Percentiles rank a stretch among this genome's conserved stretches.
Conservation (phyloP, 495 filamentous ascomycete genomes). For the Penicillium cinerascens region DNA sequence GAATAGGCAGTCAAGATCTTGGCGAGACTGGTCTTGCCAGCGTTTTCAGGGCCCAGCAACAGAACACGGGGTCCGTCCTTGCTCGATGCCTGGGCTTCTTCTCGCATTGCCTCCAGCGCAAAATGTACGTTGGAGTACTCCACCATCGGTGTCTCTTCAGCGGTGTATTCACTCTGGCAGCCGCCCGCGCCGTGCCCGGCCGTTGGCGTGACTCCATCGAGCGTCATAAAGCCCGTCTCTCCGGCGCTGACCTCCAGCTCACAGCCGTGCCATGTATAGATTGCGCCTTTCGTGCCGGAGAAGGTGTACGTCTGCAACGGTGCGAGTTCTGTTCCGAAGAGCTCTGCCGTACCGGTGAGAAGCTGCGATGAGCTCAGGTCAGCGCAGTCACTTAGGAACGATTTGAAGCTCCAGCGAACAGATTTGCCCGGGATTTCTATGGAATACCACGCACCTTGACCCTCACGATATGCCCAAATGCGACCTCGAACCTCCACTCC, state of each 20-base stretch:
- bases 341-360: constrained; percentile 78
- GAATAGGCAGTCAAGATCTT: constrained; percentile 82
- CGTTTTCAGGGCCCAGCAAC: constrained; percentile 74
- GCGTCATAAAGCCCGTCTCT: constrained; percentile 26
- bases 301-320: constrained; percentile 78
- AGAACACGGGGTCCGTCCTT: constrained; percentile 75
- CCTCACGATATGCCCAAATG: constrained; percentile 58
- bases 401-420: neutral
- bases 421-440: neutral
- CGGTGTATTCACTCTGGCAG: constrained; percentile 67
- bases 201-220: constrained; percentile 20
- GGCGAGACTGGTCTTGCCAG: constrained; percentile 80
- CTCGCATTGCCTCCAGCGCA: constrained; percentile 66
- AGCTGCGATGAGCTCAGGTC: constrained; percentile 51
- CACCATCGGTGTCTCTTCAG: constrained; percentile 81
- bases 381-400: neutral
- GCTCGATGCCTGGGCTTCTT: constrained; percentile 45
- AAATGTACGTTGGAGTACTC: constrained; percentile 86
- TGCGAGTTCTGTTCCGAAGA: constrained; percentile 94
- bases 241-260: constrained; percentile 67
- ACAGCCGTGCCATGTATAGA: constrained; percentile 91
- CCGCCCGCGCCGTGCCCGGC: constrained; percentile 44
- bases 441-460: constrained; percentile 49
- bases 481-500: constrained; percentile 93
- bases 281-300: constrained; percentile 74